phyloP scores from a whole-genome alignment of 2,329 filamentous ascomycete species.

The Ascomycota sp. region DNA sequence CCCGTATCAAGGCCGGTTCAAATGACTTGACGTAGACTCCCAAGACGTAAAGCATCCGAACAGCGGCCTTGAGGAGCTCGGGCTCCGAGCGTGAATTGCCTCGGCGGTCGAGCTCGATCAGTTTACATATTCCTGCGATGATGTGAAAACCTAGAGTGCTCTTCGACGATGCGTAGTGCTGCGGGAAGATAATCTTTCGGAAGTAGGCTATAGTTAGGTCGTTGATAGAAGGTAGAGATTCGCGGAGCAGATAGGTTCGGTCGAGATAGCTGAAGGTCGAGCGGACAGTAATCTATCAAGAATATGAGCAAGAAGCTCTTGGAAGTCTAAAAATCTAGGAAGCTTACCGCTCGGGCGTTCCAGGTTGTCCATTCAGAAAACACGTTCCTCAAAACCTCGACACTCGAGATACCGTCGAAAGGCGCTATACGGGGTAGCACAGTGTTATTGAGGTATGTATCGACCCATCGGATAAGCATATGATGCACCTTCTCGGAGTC shows the following conservation, averaged over 20 bases:
- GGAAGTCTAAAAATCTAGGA: not conserved
- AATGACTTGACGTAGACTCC: constrained; percentile 63
- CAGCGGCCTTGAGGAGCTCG: constrained; percentile 47
- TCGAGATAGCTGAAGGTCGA: constrained; percentile 91
- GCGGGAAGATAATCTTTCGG: constrained; percentile 32
- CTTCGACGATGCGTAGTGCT: not conserved
- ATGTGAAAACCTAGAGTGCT: constrained; percentile 11
- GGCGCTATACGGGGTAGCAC: constrained; percentile 35
- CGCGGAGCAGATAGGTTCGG: constrained; percentile 64
- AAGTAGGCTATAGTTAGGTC: constrained; percentile 67
- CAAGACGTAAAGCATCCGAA: constrained; percentile 72
- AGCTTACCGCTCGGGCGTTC: constrained; percentile 52
- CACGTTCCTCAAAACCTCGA: constrained; percentile 40
- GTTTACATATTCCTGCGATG: constrained; percentile 42
- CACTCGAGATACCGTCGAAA: constrained; percentile 28
- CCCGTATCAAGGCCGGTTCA: constrained; percentile 51
- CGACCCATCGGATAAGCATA: constrained; percentile 44
- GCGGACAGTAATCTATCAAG: constrained; percentile 45
- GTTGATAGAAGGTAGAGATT: constrained; percentile 50
- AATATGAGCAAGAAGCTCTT: not conserved
- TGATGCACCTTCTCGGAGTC: constrained; percentile 47
- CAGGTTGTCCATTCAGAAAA: constrained; percentile 51
- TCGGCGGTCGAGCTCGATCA: constrained; percentile 54
- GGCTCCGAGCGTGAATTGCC: constrained; percentile 36
- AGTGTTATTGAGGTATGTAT: constrained; percentile 41